Evolutionary conservation across 306 rosid species (phyloP).

Genomic region (Sicyos baderoa): DNA sequence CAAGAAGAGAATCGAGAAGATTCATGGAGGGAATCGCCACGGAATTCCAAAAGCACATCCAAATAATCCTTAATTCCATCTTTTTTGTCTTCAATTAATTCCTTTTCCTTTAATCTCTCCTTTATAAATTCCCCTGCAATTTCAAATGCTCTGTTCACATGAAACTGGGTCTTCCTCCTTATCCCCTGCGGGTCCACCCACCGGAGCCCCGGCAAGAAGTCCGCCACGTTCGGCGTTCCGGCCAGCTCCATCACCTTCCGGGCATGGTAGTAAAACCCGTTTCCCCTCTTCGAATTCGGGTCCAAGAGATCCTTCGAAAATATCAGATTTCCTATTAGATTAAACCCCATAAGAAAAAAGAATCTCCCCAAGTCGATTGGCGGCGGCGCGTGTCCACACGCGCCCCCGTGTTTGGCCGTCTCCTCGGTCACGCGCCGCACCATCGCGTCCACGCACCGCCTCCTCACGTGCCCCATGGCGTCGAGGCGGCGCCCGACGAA

Average conservation of each 20-base stretch:
- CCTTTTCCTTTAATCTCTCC: slow-evolving; percentile 42
- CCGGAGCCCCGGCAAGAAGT: slow-evolving; percentile 47
- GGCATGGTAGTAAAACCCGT: slow-evolving; percentile 46
- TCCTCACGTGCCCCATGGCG: slow-evolving; percentile 34
- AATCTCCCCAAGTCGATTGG: slow-evolving; percentile 51
- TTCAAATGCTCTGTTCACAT: slow-evolving; percentile 57
- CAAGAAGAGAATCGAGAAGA: slow-evolving; percentile 34
- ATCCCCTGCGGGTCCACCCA: slow-evolving; percentile 73
- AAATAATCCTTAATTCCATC: slow-evolving; percentile 41
- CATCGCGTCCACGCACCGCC: slow-evolving; percentile 52
- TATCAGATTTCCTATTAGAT: slow-evolving; percentile 71
- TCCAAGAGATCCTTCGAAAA: slow-evolving; percentile 72
- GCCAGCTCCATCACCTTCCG: slow-evolving; percentile 66
- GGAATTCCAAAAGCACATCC: slow-evolving; percentile 62
- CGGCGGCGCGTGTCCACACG: slow-evolving; percentile 4
- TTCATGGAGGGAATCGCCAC: slow-evolving; percentile 37
- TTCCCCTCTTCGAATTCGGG: slow-evolving; percentile 52
- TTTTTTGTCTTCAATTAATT: neutral
- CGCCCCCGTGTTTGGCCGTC: slow-evolving; percentile 5
- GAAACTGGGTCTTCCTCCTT: slow-evolving; percentile 58
- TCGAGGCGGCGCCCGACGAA: slow-evolving; percentile 51
- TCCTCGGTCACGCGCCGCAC: slow-evolving; percentile 25
- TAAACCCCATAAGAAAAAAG: slow-evolving; percentile 65
- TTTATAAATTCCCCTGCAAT: slow-evolving; percentile 57
- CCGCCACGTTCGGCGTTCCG: slow-evolving; percentile 76